Percentiles rank a stretch among this genome's conserved stretches.
Conservation (phyloP, 1,284 basidiomycete species). For the Hypsizygus ulmarius region DNA sequence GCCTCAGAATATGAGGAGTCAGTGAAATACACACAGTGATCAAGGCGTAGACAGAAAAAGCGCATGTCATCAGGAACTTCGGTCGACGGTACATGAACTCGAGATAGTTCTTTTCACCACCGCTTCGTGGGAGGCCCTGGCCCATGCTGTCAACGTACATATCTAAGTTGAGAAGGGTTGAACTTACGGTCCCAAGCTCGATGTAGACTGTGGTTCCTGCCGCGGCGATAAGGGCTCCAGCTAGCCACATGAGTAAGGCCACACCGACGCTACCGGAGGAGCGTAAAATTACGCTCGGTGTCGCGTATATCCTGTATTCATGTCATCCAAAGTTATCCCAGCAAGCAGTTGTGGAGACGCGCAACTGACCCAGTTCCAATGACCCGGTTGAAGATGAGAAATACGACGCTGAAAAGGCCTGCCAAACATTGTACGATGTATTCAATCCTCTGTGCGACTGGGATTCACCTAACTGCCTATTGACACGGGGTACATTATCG, state of each 20-base stretch:
- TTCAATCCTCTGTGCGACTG: neutral
- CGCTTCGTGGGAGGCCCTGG: constrained; percentile 65
- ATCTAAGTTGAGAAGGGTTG: neutral
- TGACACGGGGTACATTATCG: constrained; percentile 17
- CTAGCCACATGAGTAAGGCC: constrained; percentile 66
- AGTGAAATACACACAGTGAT: constrained; percentile 42
- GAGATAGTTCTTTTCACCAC: constrained; percentile 77
- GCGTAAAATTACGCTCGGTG: constrained; percentile 65
- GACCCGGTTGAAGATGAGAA: constrained; percentile 74
- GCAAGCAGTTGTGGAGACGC: constrained; percentile 1
- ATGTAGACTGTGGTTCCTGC: constrained; percentile 71
- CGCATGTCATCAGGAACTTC: constrained; percentile 57
- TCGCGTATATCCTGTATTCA: constrained; percentile 63
- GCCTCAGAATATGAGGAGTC: neutral
- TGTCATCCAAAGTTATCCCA: constrained; percentile 2
- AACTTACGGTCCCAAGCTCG: constrained; percentile 66
- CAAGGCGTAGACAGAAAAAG: constrained; percentile 58
- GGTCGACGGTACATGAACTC: constrained; percentile 69
- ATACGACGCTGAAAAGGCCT: constrained; percentile 60
- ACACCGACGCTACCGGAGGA: constrained; percentile 65
- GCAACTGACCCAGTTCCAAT: constrained; percentile 67
- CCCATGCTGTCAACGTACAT: neutral
- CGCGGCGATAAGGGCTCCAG: constrained; percentile 61
- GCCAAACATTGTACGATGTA: neutral
- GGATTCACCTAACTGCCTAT: constrained; percentile 19